Evolutionary conservation across 2,329 filamentous ascomycete genomes (phyloP), one percentile per base, ranked within the genome.

Genomic region (Cryphonectria carpinicola): DNA sequence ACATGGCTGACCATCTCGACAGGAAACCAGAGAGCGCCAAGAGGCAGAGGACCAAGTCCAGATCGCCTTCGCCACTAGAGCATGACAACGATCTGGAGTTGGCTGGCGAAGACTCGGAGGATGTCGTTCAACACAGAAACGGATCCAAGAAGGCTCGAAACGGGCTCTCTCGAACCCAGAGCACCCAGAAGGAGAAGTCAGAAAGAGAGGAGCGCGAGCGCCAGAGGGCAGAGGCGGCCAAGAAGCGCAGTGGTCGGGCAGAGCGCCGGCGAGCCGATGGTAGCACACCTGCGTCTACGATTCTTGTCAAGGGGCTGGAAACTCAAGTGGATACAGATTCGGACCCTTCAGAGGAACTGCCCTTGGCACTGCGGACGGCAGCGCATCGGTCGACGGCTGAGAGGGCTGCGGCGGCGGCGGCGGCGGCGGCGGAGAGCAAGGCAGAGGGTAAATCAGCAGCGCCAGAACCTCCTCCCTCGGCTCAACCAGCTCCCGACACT

Each of bases 231-330:
- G 95, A 97, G 78, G 90, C 92, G 46, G 90, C 90, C 35, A 93
- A 87, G 75, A 93, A 95, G 79, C 88, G 94, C 72, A 96, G 95
- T 84, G 93, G 92, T 66, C 89, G 94, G 69, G 90, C 92, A 58
- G 94, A 96, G 75, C 88, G 93, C 73, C 89, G 94, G 75, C 90
- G 93, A 79, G 91, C 87, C 74, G 94, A 97, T 77, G 94, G 94
- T 95, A 85, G 70, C 77, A 83, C 75, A 61, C 69, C 66, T 70
- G 63, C 69, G 35, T 41, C 52, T 56, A 69, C 73, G 19, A 76
- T 73, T 67, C 69, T 74, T 37, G 72, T 74, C 56, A 75, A 78
- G 78, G 74, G 77, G 58, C 73, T 73, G 66, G 77, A 81, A 74
- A 79, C 81, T 82, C 73, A 83, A 78, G 68, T 75, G 74, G 76